Base-by-base conservation (phyloP, 2,329 filamentous ascomycete species). In the Pseudopithomyces chartarum region DNA sequence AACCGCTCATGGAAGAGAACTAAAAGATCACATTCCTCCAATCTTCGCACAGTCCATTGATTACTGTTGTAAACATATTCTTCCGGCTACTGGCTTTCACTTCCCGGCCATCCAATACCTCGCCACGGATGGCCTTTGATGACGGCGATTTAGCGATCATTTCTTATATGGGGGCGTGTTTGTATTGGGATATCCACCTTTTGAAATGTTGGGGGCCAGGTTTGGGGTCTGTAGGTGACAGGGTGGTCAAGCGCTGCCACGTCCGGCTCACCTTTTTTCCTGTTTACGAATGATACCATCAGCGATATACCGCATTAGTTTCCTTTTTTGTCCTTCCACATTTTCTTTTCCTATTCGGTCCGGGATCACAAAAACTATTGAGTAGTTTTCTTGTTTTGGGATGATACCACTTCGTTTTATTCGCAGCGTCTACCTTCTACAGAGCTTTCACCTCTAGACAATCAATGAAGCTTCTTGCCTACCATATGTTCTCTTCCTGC, bases 1-100 rank as follows among this genome's bases (percentile, higher is more conserved):
- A 74, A 57, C 88, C 90, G 44, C 74, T 85, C 63, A 83, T 81
- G 63, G 83, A 85, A 70, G 83, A 85, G 60, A 72, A 70, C 44
- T 76, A 66, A 67, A 12, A 6, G n/a, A 29, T 32, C 26, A 32
- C 42, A 12, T 43, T 26, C 26, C 13, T 45, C 45, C 48, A 15
- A 46, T 42, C 46, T 40, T 38, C 49, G 17, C 32, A 38, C 8
- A 39, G 22, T 43, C 39, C 47, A 23, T 43, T 17, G 38, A 49
- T 45, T 51, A 38, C 39, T 40, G 36, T 26, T 60, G 57, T 60
- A 60, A 29, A 15, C 51, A 59, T 59, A 59, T 49, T 44, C 17
- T 36, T 39, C 39, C 43, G 34, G 43, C 47, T 26, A 43, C 15
- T 19, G 34, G 44, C 52, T 44, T 42, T 36, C 7, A 40, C 39